phyloP scores from a whole-genome alignment of 768 basidiomycete species.

The Boletus barrowsii region DNA sequence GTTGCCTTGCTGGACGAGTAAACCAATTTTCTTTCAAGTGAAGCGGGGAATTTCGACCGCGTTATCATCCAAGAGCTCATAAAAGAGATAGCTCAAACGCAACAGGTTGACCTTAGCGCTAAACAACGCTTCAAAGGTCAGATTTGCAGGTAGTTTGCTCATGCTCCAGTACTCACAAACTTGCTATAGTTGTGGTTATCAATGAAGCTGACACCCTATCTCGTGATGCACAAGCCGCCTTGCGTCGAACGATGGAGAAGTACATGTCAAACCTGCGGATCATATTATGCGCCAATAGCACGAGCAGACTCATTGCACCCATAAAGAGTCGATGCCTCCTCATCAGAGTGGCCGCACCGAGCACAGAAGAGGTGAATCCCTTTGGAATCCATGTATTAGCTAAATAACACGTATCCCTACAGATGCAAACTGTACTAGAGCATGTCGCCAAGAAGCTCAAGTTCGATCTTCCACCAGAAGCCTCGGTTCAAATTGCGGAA shows the following conservation, averaged over 20 bases:
- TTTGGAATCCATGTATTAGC: neutral
- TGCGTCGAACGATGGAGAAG: slow-evolving; percentile 98
- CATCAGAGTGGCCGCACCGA: slow-evolving; percentile 89
- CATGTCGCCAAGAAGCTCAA: slow-evolving; percentile 78
- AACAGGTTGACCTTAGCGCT: slow-evolving; percentile 94
- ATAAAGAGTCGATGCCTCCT: slow-evolving; percentile 95
- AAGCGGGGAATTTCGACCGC: slow-evolving; percentile 93
- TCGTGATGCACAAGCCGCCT: slow-evolving; percentile 94
- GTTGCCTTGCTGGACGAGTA: neutral
- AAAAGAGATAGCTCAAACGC: slow-evolving; percentile 98
- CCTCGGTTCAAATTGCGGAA: slow-evolving; percentile 68
- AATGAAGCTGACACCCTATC: slow-evolving; percentile 96
- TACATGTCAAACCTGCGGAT: slow-evolving; percentile 98
- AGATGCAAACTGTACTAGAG: slow-evolving; percentile 81
- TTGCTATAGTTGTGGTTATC: slow-evolving; percentile 82
- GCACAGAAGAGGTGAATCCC: slow-evolving; percentile 60
- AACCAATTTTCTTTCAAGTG: slow-evolving; percentile 47
- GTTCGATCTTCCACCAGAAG: slow-evolving; percentile 78
- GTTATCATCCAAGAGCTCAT: slow-evolving; percentile 94
- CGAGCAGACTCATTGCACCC: slow-evolving; percentile 92
- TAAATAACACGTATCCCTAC: slow-evolving; percentile 1
- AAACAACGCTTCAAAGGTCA: slow-evolving; percentile 96
- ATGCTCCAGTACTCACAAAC: neutral
- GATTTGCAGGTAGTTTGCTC: neutral
- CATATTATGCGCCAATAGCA: slow-evolving; percentile 94